phyloP scores from a whole-genome alignment of 768 basidiomycete genomes.

The Suillus subaureus region DNA sequence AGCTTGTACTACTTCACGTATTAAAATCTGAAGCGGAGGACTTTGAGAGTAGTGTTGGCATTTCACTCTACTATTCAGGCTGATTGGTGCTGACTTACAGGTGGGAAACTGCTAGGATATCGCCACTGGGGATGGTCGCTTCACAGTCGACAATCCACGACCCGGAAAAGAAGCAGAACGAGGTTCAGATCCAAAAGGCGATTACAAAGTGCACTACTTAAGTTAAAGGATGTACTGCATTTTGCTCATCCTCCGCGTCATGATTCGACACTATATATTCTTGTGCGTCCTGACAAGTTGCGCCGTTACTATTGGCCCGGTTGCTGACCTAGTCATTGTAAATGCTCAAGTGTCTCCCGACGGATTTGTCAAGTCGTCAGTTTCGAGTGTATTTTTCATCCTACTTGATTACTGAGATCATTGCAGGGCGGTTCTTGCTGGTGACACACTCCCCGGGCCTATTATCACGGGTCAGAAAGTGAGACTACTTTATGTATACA shows the following conservation, averaged over 20 bases:
- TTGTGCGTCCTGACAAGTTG: not conserved
- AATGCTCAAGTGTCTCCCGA: not conserved
- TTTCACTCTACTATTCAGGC: not conserved
- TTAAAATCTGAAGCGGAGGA: not conserved
- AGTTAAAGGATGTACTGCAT: not conserved
- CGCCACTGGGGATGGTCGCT: not conserved
- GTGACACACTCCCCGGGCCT: not conserved
- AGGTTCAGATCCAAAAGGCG: not conserved
- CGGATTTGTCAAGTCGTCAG: not conserved
- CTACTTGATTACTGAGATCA: not conserved
- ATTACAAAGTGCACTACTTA: not conserved
- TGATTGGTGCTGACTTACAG: not conserved
- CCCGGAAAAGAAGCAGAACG: not conserved
- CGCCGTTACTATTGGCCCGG: not conserved
- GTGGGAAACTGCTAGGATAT: not conserved
- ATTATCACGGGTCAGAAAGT: not conserved
- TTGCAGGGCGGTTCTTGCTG: not conserved
- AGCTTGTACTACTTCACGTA: not conserved
- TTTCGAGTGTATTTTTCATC: not conserved
- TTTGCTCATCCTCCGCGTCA: not conserved
- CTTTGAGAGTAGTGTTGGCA: not conserved
- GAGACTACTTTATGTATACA: not conserved
- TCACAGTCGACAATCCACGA: not conserved
- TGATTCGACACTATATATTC: not conserved
- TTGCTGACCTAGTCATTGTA: not conserved